Base-by-base conservation (phyloP, 495 filamentous ascomycete genomes). In the Lepidopterella palustris region DNA sequence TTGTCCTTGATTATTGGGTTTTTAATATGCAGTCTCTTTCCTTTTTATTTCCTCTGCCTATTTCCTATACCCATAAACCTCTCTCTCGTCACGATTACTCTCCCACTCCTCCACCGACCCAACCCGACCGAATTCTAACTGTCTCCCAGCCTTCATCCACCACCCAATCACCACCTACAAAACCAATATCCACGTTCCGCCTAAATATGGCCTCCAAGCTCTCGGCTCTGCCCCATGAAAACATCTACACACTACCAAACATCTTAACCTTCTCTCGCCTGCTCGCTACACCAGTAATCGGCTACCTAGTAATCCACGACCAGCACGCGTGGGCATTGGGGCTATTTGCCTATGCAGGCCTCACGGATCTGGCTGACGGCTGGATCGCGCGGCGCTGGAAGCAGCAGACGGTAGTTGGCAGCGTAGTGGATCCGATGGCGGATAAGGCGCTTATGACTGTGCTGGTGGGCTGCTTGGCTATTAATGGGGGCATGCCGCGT, bases 161-260 rank as follows among this genome's bases (percentile, higher is more conserved):
- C 5, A 10, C 40, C 21, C 26, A 18, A n/a, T 28, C 28, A 20
- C 11, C 55, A 15, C 55, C 55, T n/a, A n/a, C 9, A 54, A 32
- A n/a, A 23, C 57, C 40, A n/a, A n/a, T n/a, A n/a, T n/a, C n/a
- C n/a, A n/a, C n/a, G n/a, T 27, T 59, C 20, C 40, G 57, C 13
- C 8, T 9, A 55, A 61, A 35, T 26, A 28, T 61, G 5, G 25
- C 48, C 10, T 56, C 53, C 35, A 55, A 49, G 15, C 51, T 54
- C 52, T 40, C 53, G 21, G 25, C 54, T 5, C 50, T 39, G n/a
- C 57, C 78, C 28, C 91, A 85, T 67, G 93, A 98, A 73, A 93
- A 98, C 66, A 96, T 98, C 70, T 96, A 95, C 78, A 98, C 87
- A 45, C 65, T 98, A 48, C 93, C 93, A 26, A 98, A 98, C 72